Evolutionary conservation across 176 grass and related monocot species (phyloP).

Genomic region (Pontederia paniculata): DNA sequence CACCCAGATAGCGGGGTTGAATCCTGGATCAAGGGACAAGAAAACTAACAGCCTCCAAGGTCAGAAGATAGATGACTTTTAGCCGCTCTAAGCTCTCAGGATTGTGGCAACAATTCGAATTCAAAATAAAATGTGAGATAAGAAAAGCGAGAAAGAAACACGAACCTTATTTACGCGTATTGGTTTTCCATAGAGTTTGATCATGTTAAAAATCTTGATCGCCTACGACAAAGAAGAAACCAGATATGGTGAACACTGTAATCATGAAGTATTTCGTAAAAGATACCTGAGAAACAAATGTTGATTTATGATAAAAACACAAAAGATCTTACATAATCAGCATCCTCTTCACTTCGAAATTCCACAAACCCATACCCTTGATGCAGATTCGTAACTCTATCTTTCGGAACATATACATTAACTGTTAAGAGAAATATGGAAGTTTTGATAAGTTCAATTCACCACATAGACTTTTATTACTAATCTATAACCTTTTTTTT

Average conservation of each 20-base stretch:
- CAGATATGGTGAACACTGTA: neutral
- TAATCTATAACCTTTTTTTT: too few species aligned
- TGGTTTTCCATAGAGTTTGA: constrained; percentile 98
- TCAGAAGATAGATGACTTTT: too few species aligned
- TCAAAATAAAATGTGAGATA: neutral
- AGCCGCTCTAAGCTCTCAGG: too few species aligned
- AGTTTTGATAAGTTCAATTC: too few species aligned
- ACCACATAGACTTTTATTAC: too few species aligned
- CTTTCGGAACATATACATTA: constrained; percentile 99
- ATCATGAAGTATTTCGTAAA: constrained; percentile 4
- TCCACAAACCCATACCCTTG: constrained; percentile 99
- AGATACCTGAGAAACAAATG: constrained; percentile 2
- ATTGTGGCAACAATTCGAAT: too few species aligned
- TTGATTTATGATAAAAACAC: neutral
- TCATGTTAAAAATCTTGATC: constrained; percentile 99
- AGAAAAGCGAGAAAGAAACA: neutral
- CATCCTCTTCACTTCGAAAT: constrained; percentile 95
- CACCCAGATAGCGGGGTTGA: too few species aligned
- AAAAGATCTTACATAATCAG: constrained; percentile 71
- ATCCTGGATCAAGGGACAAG: too few species aligned
- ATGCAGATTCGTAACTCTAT: constrained; percentile 98
- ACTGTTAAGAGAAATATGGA: constrained; percentile 34
- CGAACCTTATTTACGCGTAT: constrained; percentile 93
- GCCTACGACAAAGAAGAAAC: constrained; percentile 33
- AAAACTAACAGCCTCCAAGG: too few species aligned